Evolutionary conservation across 108 stramenopile species (phyloP), one percentile per base, ranked within the genome.

Genomic region (Hondaea fermentalgiana): DNA sequence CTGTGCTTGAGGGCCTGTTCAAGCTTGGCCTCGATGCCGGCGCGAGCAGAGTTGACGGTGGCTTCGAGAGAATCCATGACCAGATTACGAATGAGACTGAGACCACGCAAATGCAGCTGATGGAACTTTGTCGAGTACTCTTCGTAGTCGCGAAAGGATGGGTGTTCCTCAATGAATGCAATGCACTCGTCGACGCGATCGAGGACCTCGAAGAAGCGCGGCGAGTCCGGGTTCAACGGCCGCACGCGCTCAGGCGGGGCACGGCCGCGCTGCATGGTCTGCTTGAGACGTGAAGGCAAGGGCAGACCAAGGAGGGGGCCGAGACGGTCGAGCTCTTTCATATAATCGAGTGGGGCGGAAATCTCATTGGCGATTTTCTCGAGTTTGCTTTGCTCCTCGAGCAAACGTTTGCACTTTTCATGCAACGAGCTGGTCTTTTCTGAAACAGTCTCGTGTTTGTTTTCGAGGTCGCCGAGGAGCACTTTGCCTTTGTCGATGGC

Each of bases 81-180:
- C n/a, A 83, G 76, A 53, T 83, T 83, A 12, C 76, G 76, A 83
- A 83, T 83, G 28, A 83, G 76, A 83, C 76, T 83, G 51, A 83
- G 76, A 17, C 76, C 76, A 6, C 76, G 76, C n/a, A 83, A 45
- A 53, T 83, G 76, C 76, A 83, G 4, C 23, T 83, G 76, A 2
- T 83, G 76, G 51, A 83, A 83, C 76, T 83, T 83, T 43, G 76
- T 83, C 6, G 76, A 83, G 76, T 83, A 83, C 28, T 83, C 76
- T 53, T 83, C 76, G 3, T 83, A 83, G 51, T 83, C 76, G 12
- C 51, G n/a, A 23, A 21, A 83, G 12, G 45, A n/a, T 45, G 76
- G 76, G 49, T 83, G 76, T 35, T 83, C 76, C 51, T 83, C 76
- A 45, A 83, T 83, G 76, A 83, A 83, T 12, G 45, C 76, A 23